Base-by-base conservation (phyloP, 176 grass and related monocot species). In the Oryza meridionalis region DNA sequence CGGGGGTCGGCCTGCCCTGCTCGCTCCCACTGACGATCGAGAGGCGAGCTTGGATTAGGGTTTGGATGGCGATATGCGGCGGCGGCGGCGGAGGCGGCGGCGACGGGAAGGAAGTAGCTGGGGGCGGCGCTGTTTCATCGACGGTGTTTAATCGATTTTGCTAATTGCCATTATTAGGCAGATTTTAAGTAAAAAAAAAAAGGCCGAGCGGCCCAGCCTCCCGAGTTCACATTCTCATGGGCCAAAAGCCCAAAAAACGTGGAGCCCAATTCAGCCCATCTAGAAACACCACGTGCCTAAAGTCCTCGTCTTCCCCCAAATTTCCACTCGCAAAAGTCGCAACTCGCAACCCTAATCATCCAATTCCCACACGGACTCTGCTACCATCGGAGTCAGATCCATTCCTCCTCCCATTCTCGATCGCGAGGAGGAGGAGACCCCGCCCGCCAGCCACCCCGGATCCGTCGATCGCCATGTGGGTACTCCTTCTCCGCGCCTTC, bases 381-480 rank as follows among this genome's bases (percentile, higher is more conserved):
- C 47, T 16, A 16, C 19, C 8, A 19, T 79, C 61, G 22, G 55
- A 66, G 14, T 27, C 84, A 67, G 77, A 86, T 80, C 84, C 70
- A 5, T 6, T 51, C 14, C 59, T 27, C 25, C 44, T 14, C 53
- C 31, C 32, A 7, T 27, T 27, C 24, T 50, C 47, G 47, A 50
- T 64, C 58, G 19, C 37, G 40, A 15, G 78, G 70, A 75, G 78
- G 59, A 81, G 78, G 59, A 81, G 27, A 67, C 11, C 2, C 70
- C 47, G 6, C 8, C 27, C 62, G 32, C 11, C 14, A 35, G 45
- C 16, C 21, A 35, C 16, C 16, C 21, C 78, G 47, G 78, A 81
- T 61, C 72, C 1, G 19, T n/a, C 63, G 67, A 21, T 24, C 72
- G 10, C 73, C 79, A 88, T 88, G 86, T 88, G 86, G 15, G 86